These are phyloP conservation scores for Spatholobus suberectus DNA, from an alignment of 306 rosid genomes.

Conservation along the genomic window DNA sequence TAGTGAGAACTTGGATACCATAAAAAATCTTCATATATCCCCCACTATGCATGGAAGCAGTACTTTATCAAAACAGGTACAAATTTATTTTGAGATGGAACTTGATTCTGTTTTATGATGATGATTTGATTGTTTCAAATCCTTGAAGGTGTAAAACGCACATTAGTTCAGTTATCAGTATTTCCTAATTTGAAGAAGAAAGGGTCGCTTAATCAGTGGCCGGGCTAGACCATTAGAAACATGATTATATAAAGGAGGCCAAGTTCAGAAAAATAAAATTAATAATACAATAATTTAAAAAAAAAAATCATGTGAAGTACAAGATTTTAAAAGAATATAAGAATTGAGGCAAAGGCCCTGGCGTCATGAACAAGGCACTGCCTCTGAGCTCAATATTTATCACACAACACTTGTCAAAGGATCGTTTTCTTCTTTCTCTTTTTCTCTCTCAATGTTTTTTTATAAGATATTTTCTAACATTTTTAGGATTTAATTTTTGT, in stretches of 20 bases:
- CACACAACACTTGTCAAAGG: not conserved
- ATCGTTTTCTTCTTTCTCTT: not conserved
- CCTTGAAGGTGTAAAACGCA: constrained; percentile 11
- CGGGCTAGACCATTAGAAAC: not conserved
- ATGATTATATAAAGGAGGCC: not conserved
- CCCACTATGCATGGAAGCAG: constrained; percentile 55
- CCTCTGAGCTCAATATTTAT: not conserved
- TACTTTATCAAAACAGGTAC: constrained; percentile 60
- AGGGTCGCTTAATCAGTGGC: not conserved
- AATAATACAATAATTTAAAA: not conserved
- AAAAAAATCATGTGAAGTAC: not conserved
- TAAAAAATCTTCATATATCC: constrained; percentile 50
- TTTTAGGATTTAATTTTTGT: not conserved
- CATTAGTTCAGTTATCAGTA: not conserved
- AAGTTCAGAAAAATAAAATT: not conserved
- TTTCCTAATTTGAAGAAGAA: constrained; percentile 3
- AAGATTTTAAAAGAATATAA: not conserved
- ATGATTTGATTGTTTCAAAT: constrained; percentile 35
- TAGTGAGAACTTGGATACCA: constrained; percentile 50
- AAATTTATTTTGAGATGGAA: constrained; percentile 51
- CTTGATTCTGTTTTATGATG: constrained; percentile 34
- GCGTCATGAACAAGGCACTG: not conserved
- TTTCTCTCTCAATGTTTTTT: not conserved
- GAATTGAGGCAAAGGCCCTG: not conserved
- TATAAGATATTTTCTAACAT: not conserved